phyloP scores from a whole-genome alignment of 2,329 filamentous ascomycete species.

The Sclerotinia subarctica region DNA sequence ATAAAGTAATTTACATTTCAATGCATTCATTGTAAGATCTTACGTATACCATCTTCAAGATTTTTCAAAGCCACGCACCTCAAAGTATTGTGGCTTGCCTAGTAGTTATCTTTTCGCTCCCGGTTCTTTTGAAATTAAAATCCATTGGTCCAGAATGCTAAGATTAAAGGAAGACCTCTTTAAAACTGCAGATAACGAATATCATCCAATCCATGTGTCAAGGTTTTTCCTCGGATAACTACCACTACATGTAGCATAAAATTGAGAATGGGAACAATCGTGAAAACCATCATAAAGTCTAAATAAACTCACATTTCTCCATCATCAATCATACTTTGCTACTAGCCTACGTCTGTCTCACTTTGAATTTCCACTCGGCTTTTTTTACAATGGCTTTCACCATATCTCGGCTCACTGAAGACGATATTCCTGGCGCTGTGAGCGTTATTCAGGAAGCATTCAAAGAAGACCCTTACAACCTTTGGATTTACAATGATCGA shows the following conservation, averaged over 20 bases:
- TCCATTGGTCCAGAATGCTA: background rate
- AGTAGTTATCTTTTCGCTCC: background rate
- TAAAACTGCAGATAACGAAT: constrained; percentile 2
- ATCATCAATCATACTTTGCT: background rate
- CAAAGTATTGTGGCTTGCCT: background rate
- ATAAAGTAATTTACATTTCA: background rate
- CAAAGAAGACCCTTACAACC: constrained; percentile 63
- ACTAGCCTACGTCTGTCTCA: background rate
- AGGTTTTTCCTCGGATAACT: constrained; percentile 2
- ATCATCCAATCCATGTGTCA: background rate
- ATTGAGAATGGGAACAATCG: background rate
- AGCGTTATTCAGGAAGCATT: constrained; percentile 65
- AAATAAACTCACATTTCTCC: background rate
- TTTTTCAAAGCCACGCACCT: background rate
- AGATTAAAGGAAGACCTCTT: background rate
- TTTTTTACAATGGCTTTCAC: constrained; percentile 47
- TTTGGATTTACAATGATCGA: constrained; percentile 60
- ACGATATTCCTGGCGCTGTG: constrained; percentile 62
- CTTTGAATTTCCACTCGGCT: background rate
- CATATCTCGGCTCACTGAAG: constrained; percentile 53
- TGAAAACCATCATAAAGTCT: background rate
- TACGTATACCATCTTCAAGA: background rate
- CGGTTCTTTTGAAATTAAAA: background rate
- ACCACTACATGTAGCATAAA: background rate
- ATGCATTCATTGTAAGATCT: background rate